Conservation (phyloP, 345 rosid genomes). For the Moricandia moricandioides region DNA sequence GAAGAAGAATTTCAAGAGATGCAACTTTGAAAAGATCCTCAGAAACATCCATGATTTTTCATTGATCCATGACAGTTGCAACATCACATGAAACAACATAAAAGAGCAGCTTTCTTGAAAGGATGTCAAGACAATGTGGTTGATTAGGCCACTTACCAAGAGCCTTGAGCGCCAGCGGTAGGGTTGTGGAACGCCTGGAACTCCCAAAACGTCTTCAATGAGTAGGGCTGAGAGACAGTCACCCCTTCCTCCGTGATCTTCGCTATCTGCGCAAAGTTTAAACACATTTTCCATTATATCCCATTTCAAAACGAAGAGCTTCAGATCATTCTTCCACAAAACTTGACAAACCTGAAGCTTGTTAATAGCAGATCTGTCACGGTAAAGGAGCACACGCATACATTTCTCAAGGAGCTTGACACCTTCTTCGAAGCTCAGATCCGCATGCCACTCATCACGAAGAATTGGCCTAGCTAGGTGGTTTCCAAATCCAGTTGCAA, state of each 20-base stretch:
- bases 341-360: slow-evolving; percentile 79
- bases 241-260: slow-evolving; percentile 89
- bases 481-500: slow-evolving; percentile 96
- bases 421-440: slow-evolving; percentile 90
- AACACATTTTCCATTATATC: background rate
- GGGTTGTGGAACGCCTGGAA: slow-evolving; percentile 82
- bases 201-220: slow-evolving; percentile 89
- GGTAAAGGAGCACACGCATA: slow-evolving; percentile 95
- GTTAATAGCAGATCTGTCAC: slow-evolving; percentile 95
- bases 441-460: slow-evolving; percentile 88
- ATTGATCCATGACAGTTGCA: too few species aligned
- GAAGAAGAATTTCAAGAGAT: too few species aligned
- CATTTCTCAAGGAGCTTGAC: slow-evolving; percentile 91
- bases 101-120: background rate
- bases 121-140: background rate
- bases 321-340: background rate
- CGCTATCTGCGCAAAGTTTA: slow-evolving; percentile 61
- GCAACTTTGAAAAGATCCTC: too few species aligned
- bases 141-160: slow-evolving; percentile 56
- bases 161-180: slow-evolving; percentile 80
- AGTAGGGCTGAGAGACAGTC: slow-evolving; percentile 80
- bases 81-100: background rate
- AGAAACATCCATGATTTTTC: too few species aligned
- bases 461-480: slow-evolving; percentile 96
- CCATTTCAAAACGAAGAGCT: background rate